Conservation (phyloP, 495 filamentous ascomycete genomes). For the Penicillium canariense region DNA sequence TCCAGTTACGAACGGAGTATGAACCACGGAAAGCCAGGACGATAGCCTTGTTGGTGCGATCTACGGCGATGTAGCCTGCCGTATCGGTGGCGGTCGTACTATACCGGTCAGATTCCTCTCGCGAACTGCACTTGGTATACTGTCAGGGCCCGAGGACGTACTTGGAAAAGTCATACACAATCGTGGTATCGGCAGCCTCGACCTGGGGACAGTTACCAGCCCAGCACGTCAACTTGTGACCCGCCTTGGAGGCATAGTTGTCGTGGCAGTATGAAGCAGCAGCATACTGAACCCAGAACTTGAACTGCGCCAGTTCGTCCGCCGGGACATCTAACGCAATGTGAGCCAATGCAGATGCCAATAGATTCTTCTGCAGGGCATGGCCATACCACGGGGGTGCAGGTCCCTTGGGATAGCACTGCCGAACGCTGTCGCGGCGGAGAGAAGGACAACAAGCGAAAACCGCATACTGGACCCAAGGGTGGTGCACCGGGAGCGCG, state of each 20-base stretch:
- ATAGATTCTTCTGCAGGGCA: neutral
- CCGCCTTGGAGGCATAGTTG: conserved; percentile 37
- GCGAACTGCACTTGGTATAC: neutral
- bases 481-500: too few relatives aligned
- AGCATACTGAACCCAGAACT: conserved; percentile 67
- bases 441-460: conserved; percentile 11
- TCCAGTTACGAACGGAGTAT: conserved; percentile 62
- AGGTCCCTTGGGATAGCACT: conserved; percentile 14
- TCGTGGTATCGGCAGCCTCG: conserved; percentile 49
- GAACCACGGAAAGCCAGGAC: conserved; percentile 66
- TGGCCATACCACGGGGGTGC: conserved; percentile 19
- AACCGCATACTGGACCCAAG: neutral
- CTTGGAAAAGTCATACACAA: conserved; percentile 56
- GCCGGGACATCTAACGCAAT: conserved; percentile 24
- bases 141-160: conserved; percentile 31
- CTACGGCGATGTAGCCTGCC: conserved; percentile 62
- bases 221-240: conserved; percentile 53
- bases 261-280: conserved; percentile 63
- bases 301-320: conserved; percentile 46
- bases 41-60: conserved; percentile 57
- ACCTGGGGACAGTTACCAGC: conserved; percentile 56
- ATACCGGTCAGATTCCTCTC: neutral
- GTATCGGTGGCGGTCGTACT: conserved; percentile 58
- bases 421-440: conserved; percentile 9
- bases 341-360: conserved; percentile 1